Evolutionary conservation across 1,139 yeast species (phyloP).

Genomic region (Blastobotrys petasosporus): DNA sequence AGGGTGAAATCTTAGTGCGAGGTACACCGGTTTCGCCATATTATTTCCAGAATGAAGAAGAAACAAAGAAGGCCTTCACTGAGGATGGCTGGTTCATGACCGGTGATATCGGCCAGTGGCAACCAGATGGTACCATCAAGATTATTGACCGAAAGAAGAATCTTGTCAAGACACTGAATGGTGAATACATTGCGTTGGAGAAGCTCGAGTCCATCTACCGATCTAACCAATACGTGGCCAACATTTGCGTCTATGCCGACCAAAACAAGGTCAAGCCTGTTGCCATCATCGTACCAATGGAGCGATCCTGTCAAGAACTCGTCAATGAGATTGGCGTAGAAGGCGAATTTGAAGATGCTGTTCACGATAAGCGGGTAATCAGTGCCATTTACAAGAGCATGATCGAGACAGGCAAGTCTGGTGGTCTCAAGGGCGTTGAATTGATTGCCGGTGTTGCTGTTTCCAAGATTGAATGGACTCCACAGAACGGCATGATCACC

Average conservation of each 20-base stretch:
- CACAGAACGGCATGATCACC: slow-evolving; percentile 88
- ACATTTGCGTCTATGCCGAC: slow-evolving; percentile 93
- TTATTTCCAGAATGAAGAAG: slow-evolving; percentile 78
- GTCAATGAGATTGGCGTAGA: slow-evolving; percentile 50
- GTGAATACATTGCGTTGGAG: slow-evolving; percentile 97
- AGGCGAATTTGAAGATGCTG: slow-evolving; percentile 44
- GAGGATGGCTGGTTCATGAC: slow-evolving; percentile 93
- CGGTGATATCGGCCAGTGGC: slow-evolving; percentile 97
- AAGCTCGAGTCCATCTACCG: slow-evolving; percentile 79
- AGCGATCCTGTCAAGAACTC: slow-evolving; percentile 54
- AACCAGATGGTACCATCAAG: slow-evolving; percentile 67
- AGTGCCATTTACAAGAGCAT: slow-evolving; percentile 54
- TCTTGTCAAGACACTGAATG: slow-evolving; percentile 89
- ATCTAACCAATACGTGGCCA: slow-evolving; percentile 67
- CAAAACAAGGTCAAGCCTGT: slow-evolving; percentile 79
- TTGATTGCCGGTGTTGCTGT: slow-evolving; percentile 72
- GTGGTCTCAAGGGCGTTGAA: slow-evolving; percentile 84
- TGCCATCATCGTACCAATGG: slow-evolving; percentile 83
- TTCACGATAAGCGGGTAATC: slow-evolving; percentile 53
- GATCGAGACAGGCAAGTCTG: slow-evolving; percentile 67
- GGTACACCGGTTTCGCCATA: slow-evolving; percentile 71
- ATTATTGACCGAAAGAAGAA: slow-evolving; percentile 95
- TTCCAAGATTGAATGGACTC: slow-evolving; percentile 94
- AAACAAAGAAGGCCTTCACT: slow-evolving; percentile 70
- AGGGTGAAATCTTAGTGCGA: slow-evolving; percentile 83